Evolutionary conservation across 768 basidiomycete genomes (phyloP), one percentile per base, ranked within the genome.

Genomic region (Candolleomyces eurysporus): DNA sequence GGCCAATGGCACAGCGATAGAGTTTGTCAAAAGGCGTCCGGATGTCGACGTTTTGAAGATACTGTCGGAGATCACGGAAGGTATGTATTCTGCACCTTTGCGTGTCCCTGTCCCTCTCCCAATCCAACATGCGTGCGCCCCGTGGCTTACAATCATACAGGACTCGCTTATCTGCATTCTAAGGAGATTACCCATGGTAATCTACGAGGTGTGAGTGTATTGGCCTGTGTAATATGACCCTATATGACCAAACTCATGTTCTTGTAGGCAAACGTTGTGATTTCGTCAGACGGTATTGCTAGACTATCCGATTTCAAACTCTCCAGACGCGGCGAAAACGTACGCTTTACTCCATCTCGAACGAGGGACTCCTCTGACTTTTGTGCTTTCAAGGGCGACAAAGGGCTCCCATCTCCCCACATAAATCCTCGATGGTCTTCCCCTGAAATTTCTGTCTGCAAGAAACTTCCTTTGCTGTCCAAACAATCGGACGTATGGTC

Each of bases 231-330:
- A n/a, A n/a, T n/a, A n/a, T n/a, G n/a, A n/a, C n/a, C n/a, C n/a
- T n/a, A n/a, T n/a, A n/a, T n/a, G n/a, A n/a, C n/a, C 36, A 36
- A 36, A 11, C 63, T 19, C 16, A 60, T 22, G 36, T 42, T 51
- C 49, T 21, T 56, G 36, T 11, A 82, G 82, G 74, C 75, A 42
- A 83, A 81, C 62, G 70, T 83, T 42, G 63, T 82, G 53, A 77
- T 84, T 17, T 74, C 75, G 11, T 67, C 68, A 13, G 66, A 73
- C 30, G 76, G 77, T 9, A 67, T 69, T 3, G 79, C 81, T 10
- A 69, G 72, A 36, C 69, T 83, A 7, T 75, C 78, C 21, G 81
- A 82, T 60, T 84, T 83, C 64, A 79, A 78, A 30, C 63, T 82
- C 31, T 78, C 79, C 8, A 7, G 36, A 11, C 6, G 3, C 6